These are phyloP conservation scores for Paecilomyces formosus DNA, from an alignment of 2,329 filamentous ascomycete species.

Conservation along the genomic window DNA sequence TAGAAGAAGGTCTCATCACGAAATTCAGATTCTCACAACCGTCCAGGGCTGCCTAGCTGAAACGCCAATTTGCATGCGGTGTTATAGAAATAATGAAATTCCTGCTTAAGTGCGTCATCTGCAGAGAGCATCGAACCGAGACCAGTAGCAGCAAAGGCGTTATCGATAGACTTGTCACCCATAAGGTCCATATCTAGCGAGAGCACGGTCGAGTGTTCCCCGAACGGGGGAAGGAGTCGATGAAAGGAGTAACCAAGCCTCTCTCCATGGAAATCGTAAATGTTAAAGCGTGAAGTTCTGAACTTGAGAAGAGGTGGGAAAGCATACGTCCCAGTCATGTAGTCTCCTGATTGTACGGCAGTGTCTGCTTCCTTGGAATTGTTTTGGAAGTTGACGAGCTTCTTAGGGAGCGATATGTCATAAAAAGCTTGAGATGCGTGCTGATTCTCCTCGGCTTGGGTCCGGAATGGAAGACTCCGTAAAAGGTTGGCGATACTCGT, in stretches of 20 bases:
- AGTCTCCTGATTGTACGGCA: neutral
- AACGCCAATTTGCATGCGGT: slow-evolving; percentile 32
- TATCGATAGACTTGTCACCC: slow-evolving; percentile 1
- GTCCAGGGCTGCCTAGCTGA: slow-evolving; percentile 17
- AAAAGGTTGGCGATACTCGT: slow-evolving; percentile 16
- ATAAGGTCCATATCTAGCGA: slow-evolving; percentile 21
- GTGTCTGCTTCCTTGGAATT: neutral
- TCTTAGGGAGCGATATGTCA: slow-evolving; percentile 20
- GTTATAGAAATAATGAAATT: slow-evolving; percentile 29
- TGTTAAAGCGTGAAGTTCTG: slow-evolving; percentile 17
- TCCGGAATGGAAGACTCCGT: slow-evolving; percentile 5
- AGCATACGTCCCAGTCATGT: slow-evolving; percentile 24
- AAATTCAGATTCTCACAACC: neutral
- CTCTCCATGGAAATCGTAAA: slow-evolving; percentile 25
- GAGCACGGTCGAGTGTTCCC: slow-evolving; percentile 22
- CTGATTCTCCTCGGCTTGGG: slow-evolving; percentile 7
- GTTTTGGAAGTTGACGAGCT: slow-evolving; percentile 7
- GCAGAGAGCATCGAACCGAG: neutral
- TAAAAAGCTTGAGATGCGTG: slow-evolving; percentile 20
- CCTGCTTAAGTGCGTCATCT: slow-evolving; percentile 10
- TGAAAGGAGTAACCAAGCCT: slow-evolving; percentile 23
- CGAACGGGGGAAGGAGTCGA: slow-evolving; percentile 24
- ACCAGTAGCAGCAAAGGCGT: neutral
- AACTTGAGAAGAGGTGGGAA: slow-evolving; percentile 25
- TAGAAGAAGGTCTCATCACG: neutral